A percentile compares a stretch with the other conserved stretches of the same genome.
phyloP scores from a whole-genome alignment of 2,329 filamentous ascomycete genomes.

The Dothistroma septosporum region DNA sequence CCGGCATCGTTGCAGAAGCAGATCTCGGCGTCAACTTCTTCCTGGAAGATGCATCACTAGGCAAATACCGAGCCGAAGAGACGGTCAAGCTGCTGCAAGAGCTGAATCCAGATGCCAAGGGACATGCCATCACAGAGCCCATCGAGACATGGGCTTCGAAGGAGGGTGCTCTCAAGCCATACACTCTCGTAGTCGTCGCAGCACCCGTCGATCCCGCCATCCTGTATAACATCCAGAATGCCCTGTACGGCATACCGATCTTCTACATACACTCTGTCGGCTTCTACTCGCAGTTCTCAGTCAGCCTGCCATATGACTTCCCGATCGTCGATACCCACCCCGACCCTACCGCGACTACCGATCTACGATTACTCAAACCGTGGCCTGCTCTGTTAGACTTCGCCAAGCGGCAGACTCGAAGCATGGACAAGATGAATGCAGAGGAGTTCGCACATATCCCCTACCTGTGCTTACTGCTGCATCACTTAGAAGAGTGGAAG shows the following conservation, averaged over 20 bases:
- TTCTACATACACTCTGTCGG: conserved; percentile 84
- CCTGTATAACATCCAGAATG: conserved; percentile 48
- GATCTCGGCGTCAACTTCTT: conserved; percentile 98
- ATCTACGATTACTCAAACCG: conserved; percentile 76
- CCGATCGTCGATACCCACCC: conserved; percentile 96
- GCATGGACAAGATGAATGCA: conserved; percentile 63
- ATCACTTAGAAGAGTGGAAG: conserved; percentile 82
- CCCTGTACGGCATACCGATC: conserved; percentile 61
- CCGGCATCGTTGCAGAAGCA: conserved; percentile 67
- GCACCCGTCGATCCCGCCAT: conserved; percentile 54
- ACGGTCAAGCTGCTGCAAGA: conserved; percentile 74
- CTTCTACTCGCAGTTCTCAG: conserved; percentile 86
- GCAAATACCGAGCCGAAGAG: conserved; percentile 72
- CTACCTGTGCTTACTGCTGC: conserved; percentile 74
- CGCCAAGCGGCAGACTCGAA: conserved; percentile 59
- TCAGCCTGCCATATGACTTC: conserved; percentile 72
- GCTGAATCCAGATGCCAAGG: conserved; percentile 87
- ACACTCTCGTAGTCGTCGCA: conserved; percentile 59
- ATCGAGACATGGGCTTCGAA: conserved; percentile 43
- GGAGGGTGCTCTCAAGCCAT: conserved; percentile 42
- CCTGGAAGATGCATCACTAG: conserved; percentile 72
- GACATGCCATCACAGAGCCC: conserved; percentile 60
- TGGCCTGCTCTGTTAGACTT: conserved; percentile 78
- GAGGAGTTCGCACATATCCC: conserved; percentile 91
- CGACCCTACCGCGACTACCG: conserved; percentile 75